Base-by-base conservation (phyloP, 2,329 filamentous ascomycete genomes). In the Chaetothyriales sp. region DNA sequence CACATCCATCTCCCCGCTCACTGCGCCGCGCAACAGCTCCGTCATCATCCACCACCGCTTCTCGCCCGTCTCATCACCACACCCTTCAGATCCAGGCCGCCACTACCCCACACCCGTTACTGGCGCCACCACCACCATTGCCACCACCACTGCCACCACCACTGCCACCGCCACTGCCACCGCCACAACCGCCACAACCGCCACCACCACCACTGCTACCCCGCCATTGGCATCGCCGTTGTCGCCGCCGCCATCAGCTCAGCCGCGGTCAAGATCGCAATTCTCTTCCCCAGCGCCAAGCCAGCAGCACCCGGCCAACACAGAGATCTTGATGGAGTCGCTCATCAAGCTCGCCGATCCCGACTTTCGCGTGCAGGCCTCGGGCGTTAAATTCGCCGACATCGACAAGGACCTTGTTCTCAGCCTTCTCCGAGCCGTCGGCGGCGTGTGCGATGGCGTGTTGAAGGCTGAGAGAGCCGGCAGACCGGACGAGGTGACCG, bases 351-450 rank as follows among this genome's bases (percentile, higher is more conserved):
- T 61, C 8, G 58, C 58, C 20, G 57, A 61, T 46, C 59, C 59
- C 3, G 52, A 58, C 29, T 61, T 61, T 47, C 53, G 46, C 18
- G 50, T 57, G 28, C 20, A 47, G 8, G 40, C 46, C 25, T 65
- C 46, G 9, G 60, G 60, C 54, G 58, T 64, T 50, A 40, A 40
- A 40, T 56, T 64, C 66, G 66, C 60, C 69, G 15, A 61, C 64
- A 71, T 78, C 51, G 77, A 81, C 58, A 76, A 76, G 48, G 73
- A 76, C 54, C 68, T 80, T 33, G 69, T 80, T 4, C 75, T 80
- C 44, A 71, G 73, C 51, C 66, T 82, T 37, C 69, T 79, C 53
- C 68, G 73, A 54, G 72, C 69, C 37, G 63, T 74, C 18, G 70
- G 70, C 1, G 66, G 68, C 50, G 74, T 79, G 4, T 77, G 75